These are phyloP conservation scores for Antarctomyces pellizariae DNA, from an alignment of 495 filamentous ascomycete genomes.

Conservation along the genomic window DNA sequence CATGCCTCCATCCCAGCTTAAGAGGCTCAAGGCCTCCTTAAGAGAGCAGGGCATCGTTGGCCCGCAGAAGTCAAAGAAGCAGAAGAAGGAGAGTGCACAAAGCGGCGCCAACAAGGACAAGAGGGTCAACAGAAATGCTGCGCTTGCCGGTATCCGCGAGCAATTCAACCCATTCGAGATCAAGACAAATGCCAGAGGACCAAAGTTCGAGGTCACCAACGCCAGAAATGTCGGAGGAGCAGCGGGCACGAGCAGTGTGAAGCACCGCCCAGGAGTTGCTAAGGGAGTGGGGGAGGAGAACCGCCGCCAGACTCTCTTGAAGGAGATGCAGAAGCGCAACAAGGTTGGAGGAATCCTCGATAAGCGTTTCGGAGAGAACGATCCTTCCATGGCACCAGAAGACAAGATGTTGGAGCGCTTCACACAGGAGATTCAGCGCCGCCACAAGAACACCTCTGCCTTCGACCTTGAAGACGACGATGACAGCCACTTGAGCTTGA, in stretches of 20 bases:
- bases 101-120: constrained; percentile 34
- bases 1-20: constrained; percentile 95
- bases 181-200: constrained; percentile 38
- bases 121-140: constrained; percentile 44
- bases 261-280: constrained; percentile 53
- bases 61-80: constrained; percentile 77
- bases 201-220: constrained; percentile 56
- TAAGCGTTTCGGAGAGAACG: constrained; percentile 85
- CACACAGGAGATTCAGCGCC: constrained; percentile 54
- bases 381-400: constrained; percentile 80
- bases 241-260: constrained; percentile 30
- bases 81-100: constrained; percentile 51
- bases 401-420: constrained; percentile 84
- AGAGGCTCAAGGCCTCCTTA: constrained; percentile 78
- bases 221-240: constrained; percentile 23
- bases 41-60: constrained; percentile 69
- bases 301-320: constrained; percentile 56
- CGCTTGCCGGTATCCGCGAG: constrained; percentile 66
- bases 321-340: constrained; percentile 65
- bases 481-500: constrained; percentile 41
- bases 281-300: constrained; percentile 75
- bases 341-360: constrained; percentile 86
- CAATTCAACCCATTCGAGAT: constrained; percentile 96
- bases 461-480: constrained; percentile 86
- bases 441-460: constrained; percentile 43